Percentiles rank a stretch among this genome's conserved stretches.
Evolutionary conservation across 2,329 filamentous ascomycete species (phyloP).

Genomic region (Fusarium oligoseptatum): DNA sequence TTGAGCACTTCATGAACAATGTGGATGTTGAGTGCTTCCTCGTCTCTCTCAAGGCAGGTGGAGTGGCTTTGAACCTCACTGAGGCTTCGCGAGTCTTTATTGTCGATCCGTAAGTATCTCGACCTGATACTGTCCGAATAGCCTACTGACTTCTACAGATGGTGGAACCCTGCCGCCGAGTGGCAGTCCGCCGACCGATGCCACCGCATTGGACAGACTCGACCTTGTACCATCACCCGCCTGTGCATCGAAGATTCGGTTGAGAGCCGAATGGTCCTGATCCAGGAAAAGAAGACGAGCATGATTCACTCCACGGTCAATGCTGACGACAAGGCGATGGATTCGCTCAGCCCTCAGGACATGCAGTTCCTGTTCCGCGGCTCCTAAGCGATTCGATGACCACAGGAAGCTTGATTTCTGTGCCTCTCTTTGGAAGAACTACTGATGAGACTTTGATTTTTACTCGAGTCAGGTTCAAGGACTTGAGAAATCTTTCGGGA

Average conservation of each 20-base stretch:
- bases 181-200: slow-evolving; percentile 97
- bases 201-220: slow-evolving; percentile 94
- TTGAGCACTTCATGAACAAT: slow-evolving; percentile 97
- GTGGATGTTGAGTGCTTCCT: slow-evolving; percentile 95
- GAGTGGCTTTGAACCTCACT: slow-evolving; percentile 94
- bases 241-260: slow-evolving; percentile 98
- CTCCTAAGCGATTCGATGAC: slow-evolving; percentile 47
- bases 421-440: not conserved
- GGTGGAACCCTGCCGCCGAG: slow-evolving; percentile 99
- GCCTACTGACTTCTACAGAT: slow-evolving; percentile 66
- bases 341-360: slow-evolving; percentile 90
- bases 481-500: not conserved
- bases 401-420: not conserved
- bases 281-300: slow-evolving; percentile 98
- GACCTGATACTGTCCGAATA: not conserved
- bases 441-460: not conserved
- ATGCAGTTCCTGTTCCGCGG: slow-evolving; percentile 97
- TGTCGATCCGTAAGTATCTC: slow-evolving; percentile 83
- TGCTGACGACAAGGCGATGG: slow-evolving; percentile 89
- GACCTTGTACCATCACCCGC: slow-evolving; percentile 93
- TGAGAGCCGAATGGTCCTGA: slow-evolving; percentile 92
- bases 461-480: not conserved
- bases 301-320: slow-evolving; percentile 99
- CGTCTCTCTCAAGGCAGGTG: slow-evolving; percentile 95
- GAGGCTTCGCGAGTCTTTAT: slow-evolving; percentile 97